Evolutionary conservation across 306 rosid genomes (phyloP), one percentile per base, ranked within the genome.

Genomic region (Lathyrus aphaca): DNA sequence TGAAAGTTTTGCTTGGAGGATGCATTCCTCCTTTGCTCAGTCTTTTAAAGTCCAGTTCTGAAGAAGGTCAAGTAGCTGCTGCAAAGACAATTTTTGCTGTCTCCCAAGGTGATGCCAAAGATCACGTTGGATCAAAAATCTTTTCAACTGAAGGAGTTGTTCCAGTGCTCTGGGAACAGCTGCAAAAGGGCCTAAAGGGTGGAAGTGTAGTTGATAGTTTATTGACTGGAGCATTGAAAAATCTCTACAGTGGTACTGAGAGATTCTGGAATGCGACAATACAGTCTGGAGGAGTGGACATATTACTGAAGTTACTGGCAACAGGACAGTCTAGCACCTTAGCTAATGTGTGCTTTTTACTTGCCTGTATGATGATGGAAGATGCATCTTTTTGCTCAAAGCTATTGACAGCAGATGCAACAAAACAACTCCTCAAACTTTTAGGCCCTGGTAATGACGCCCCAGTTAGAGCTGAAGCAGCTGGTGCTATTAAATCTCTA

Each of bases 71-170:
- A 84, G 84, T 94, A 75, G 94, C 98, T 59, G 85, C 98, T 67
- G 98, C 98, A 18, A 88, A 90, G 84, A 94, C 98, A 35, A 90
- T 94, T 73, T 85, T 80, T 81, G 89, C 96, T 68, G 98, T 94
- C 64, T 88, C 98, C 72, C 96, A 94, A 87, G 98, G 87, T 80
- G 98, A 88, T 71, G 91, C 91, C 5, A 87, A 79, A 81, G 98
- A 94, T 86, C 98, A 90, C 46, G 89, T 94, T 62, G 98, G 98
- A 70, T 94, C 98, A 19, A 94, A 94, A 77, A 94, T 94, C 0
- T 94, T 94, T 83, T 89, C 98, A 67, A 90, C 98, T 53, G 98
- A 94, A 86, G 98, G 98, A 77, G 98, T 94, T 74, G 98, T 94
- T 43, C 97, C 97, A 1, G 92, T 84, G 72, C 97, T 94, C 49